Conservation (phyloP, 768 basidiomycete genomes). For the Suillus subluteus region DNA sequence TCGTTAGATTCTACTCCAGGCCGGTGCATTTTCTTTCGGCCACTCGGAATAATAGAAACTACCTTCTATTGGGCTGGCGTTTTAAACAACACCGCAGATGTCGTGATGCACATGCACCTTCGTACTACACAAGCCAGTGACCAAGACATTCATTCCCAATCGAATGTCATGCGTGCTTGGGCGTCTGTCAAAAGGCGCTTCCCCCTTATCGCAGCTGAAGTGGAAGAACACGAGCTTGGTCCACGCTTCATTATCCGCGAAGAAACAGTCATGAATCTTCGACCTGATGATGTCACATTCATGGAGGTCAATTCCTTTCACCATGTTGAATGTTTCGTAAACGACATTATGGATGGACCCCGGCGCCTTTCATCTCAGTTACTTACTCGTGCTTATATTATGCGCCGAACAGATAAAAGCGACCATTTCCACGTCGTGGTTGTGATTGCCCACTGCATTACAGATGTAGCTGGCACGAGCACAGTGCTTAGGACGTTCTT, state of each 20-base stretch:
- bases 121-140: constrained; percentile 21
- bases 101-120: constrained; percentile 41
- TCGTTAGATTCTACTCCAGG: constrained; percentile 9
- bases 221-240: constrained; percentile 37
- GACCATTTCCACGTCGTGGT: constrained; percentile 46
- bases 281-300: constrained; percentile 43
- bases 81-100: constrained; percentile 49
- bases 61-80: constrained; percentile 42
- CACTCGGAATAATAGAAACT: constrained; percentile 43
- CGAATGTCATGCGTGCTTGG: constrained; percentile 48
- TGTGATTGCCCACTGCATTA: constrained; percentile 51
- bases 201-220: constrained; percentile 50
- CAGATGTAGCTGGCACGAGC: constrained; percentile 51
- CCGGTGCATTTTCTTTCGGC: constrained; percentile 28
- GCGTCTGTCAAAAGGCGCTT: constrained; percentile 48
- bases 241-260: constrained; percentile 45
- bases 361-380: constrained; percentile 42
- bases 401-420: constrained; percentile 42
- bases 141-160: constrained; percentile 24
- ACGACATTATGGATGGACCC: constrained; percentile 36
- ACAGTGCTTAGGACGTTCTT: constrained; percentile 49
- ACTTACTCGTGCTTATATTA: constrained; percentile 46
- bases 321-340: constrained; percentile 39
- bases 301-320: constrained; percentile 36
- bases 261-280: constrained; percentile 31